Evolutionary conservation across 768 basidiomycete genomes (phyloP), one percentile per base, ranked within the genome.

Genomic region (Rhodotorula diobovata): DNA sequence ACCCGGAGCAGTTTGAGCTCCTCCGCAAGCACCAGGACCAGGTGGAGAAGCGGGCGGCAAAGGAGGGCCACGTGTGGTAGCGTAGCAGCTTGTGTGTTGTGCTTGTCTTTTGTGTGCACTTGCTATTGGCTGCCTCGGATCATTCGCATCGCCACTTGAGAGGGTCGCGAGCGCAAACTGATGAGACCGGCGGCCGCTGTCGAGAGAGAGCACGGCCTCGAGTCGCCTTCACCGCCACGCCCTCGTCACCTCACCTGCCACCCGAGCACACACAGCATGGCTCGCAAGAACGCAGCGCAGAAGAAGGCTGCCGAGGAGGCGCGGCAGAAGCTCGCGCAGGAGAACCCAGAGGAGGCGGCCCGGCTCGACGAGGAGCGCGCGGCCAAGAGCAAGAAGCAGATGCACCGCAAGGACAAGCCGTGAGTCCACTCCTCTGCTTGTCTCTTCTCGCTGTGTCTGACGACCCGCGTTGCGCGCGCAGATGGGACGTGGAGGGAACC

Each of bases 351-450:
- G 25, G 62, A 55, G 62, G 54, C n/a, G 18, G 70, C 61, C 2
- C 48, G 53, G 30, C 61, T 58, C 25, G 70, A 71, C 53, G 64
- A 54, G 25, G 70, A 61, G 35, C 60, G 66, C 28, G 72, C 58
- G 39, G 41, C 23, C 28, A 71, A 66, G 41, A 39, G 35, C 64
- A 71, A 94, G 81, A 93, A 93, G 83, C 93, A 92, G 82, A 83
- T 86, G 56, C 89, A 91, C 80, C 85, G 93, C 72, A 96, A 96
- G 79, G 93, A 96, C 15, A 98, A 98, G 82, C 94, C 58, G 94
- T 95, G 78, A 79, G 91, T 53, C 43, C 30, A 2, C 14, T 25
- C 50, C 32, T 35, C 54, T 55, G 45, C 32, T 23, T 18, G 41
- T 32, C 55, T 48, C 25, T 37, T 25, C 55, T 65, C 43, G n/a